Evolutionary conservation across 208 protist genomes (phyloP).

Genomic region (Leishmania major): DNA sequence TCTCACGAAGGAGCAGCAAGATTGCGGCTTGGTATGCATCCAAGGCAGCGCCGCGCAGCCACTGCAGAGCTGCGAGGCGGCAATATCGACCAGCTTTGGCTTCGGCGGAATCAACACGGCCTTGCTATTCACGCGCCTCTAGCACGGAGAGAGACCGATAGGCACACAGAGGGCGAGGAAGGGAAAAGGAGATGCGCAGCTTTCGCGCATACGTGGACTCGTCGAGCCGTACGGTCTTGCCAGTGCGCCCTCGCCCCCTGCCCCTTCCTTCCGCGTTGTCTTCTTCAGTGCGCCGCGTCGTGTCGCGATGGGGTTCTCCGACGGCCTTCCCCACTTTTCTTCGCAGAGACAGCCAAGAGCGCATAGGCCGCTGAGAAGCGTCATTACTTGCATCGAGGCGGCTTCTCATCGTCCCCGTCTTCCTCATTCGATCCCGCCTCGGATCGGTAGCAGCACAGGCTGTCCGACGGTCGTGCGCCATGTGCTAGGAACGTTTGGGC

Average conservation of each 20-base stretch:
- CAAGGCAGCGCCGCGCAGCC: constrained; percentile 11
- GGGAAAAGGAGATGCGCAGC: not conserved
- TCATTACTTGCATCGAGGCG: not conserved
- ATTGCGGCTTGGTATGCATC: constrained; percentile 22
- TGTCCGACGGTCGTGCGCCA: not conserved
- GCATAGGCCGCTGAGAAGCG: not conserved
- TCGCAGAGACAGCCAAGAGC: not conserved
- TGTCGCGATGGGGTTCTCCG: not conserved
- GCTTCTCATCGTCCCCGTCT: not conserved
- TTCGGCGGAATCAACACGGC: constrained; percentile 97
- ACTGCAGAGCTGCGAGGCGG: constrained; percentile 43
- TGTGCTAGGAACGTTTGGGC: not conserved
- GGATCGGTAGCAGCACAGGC: not conserved
- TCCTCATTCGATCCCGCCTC: not conserved
- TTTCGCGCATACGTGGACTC: not conserved
- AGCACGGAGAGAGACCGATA: not conserved
- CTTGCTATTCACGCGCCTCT: constrained; percentile 71
- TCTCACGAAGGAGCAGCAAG: constrained; percentile 23
- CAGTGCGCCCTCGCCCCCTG: not conserved
- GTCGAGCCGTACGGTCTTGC: not conserved
- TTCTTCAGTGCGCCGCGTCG: not conserved
- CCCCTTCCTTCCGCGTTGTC: too few relatives aligned
- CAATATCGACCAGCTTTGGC: constrained; percentile 96
- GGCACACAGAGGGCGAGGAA: not conserved
- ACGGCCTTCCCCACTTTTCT: not conserved